Evolutionary conservation across 192 early-diverging fungal genomes (phyloP), one percentile per base, ranked within the genome.

Genomic region (Pilobolus umbonatus): DNA sequence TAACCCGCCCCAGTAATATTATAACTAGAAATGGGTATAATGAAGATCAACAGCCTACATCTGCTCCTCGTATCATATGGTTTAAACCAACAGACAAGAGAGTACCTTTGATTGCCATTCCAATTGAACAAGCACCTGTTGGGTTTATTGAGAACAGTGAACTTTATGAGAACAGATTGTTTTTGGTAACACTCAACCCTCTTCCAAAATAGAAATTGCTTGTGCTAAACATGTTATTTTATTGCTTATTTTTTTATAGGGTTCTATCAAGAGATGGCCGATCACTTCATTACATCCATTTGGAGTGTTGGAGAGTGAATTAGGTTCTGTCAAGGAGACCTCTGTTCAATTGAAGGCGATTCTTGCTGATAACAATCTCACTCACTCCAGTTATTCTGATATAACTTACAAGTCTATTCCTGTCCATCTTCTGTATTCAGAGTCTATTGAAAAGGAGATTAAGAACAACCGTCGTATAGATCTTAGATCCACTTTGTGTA

Each of bases 321-420:
- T 98, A 38, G 95, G 93, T 26, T 62, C 80, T n/a, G 84, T 93
- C 36, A 88, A 91, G 6, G 72, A 88, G n/a, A 74, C 95, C 28
- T 77, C 81, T 11, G 77, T 85, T 24, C 92, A 95, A 69, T 87
- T 89, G 0, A 75, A 78, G 51, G 86, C 89, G 0, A 72, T 96
- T 30, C 75, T 96, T 29, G 83, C 82, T 6, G 90, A 93, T 21
- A 86, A 88, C 53, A 85, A 85, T 39, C 84, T 98, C 40, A 62
- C 70, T 15, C 77, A 79, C 12, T 82, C 80, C 0, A 64, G 74
- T 7, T 95, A 95, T 59, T 61, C 85, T 24, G 79, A 88, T 1
- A 75, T 66, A 25, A 88, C 93, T 2, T 62, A 89, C 22, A 71
- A 64, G 31, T 88, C 88, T 54, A 69, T 98, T 32, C 91, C 92